Evolutionary conservation across 2,329 filamentous ascomycete genomes (phyloP).

Genomic region (Arthrobotrys pseudoclavata): DNA sequence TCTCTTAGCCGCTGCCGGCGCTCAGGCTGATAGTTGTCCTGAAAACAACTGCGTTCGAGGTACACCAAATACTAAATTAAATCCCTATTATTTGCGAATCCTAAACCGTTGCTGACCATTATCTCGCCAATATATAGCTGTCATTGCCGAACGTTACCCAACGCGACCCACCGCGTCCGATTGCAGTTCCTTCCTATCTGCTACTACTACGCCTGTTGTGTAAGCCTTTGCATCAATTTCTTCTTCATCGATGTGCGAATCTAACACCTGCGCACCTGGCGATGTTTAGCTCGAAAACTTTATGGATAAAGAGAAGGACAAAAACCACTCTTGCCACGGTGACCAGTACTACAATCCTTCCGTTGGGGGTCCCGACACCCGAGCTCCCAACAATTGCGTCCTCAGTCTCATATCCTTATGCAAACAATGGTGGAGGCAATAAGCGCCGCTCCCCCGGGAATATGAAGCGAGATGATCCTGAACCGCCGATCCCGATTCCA

Average conservation of each 20-base stretch:
- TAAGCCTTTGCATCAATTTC: not conserved
- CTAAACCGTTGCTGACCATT: not conserved
- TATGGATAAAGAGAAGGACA: not conserved
- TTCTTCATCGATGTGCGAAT: not conserved
- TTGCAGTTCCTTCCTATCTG: not conserved
- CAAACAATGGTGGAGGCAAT: not conserved
- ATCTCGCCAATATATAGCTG: not conserved
- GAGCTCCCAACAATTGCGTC: too few species aligned
- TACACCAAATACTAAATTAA: not conserved
- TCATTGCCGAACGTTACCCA: not conserved
- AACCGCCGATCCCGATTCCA: not conserved
- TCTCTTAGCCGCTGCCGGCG: not conserved
- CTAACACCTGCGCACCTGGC: not conserved
- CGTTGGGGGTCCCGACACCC: not conserved
- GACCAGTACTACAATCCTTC: not conserved
- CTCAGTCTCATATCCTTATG: too few species aligned
- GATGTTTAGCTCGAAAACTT: not conserved
- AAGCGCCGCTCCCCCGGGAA: not conserved
- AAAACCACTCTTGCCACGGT: not conserved
- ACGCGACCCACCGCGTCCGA: not conserved
- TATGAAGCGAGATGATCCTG: not conserved
- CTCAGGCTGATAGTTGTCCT: not conserved
- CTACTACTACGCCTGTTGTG: not conserved
- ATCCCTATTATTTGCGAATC: not conserved
- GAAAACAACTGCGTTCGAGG: constrained; percentile 1